Base-by-base conservation (phyloP, 2,329 filamentous ascomycete species). In the Fusarium pilosicola region DNA sequence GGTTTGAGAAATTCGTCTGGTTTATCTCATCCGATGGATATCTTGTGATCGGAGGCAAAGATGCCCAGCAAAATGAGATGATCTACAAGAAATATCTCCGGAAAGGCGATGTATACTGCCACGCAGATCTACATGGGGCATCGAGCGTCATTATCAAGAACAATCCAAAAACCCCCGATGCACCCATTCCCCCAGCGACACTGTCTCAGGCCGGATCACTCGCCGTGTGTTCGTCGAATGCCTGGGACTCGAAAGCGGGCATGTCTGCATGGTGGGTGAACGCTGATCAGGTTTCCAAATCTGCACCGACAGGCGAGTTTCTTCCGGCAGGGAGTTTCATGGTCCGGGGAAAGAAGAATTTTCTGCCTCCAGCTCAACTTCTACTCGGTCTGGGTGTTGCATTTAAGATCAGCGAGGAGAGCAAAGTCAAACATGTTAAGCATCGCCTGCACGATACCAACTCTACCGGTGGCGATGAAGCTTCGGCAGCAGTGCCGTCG, bases 211-310 rank as follows among this genome's bases (percentile, higher is more conserved):
- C 96, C 8, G 96, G 96, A 0, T 92, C 92, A 49, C 84, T 98
- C 36, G 91, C 93, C 0, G 93, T 99, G 10, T 94, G 94, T 71
- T 93, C 94, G 14, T 98, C 95, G 3, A 92, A 87, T 64, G 96
- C 96, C 1, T 99, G 96, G 96, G 96, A 98, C 69, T 96, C 94
- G 3, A 99, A 99, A 82, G 96, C 96, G 14, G 90, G 94, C 22
- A 97, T 98, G 93, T 92, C 93, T 24, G 95, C 96, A 14, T 99
- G 94, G 92, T 99, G 96, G 96, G 96, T 97, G 1, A 91, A 92
- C 70, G 92, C 94, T 5, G 92, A 96, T 61, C 95, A 98, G 81
- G 94, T 99, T 0, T 94, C 93, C 15, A 98, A 98, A 83, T 94
- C 91, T 39, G 92, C 93, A 0, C 87, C 91, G 2, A 90, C 89